phyloP scores from a whole-genome alignment of 495 filamentous ascomycete species.

The Hypoxylon intermedium region DNA sequence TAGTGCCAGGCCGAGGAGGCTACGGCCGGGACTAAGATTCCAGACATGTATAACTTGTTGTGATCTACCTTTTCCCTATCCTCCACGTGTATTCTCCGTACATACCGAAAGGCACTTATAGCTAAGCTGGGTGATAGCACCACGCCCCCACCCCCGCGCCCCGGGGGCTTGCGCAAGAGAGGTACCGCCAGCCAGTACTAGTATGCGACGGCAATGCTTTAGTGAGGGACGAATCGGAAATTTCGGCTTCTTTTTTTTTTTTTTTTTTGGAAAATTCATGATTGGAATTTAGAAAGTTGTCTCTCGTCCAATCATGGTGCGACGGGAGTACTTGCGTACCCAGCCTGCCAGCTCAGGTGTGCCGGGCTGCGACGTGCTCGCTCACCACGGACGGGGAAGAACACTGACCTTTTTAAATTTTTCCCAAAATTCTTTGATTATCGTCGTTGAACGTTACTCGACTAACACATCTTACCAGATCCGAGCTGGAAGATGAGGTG shows the following conservation, averaged over 20 bases:
- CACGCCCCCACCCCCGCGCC: conserved; percentile 15
- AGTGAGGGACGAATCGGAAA: conserved; percentile 28
- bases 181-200: not conserved
- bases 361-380: conserved; percentile 13
- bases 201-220: not conserved
- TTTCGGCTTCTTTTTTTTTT: conserved; percentile 31
- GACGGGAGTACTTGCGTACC: not conserved
- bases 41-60: conserved; percentile 31
- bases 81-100: conserved; percentile 24
- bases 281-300: conserved; percentile 9
- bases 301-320: conserved; percentile 3
- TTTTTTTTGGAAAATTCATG: conserved; percentile 11
- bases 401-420: not conserved
- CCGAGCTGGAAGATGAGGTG: conserved; percentile 15
- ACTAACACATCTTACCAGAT: not conserved
- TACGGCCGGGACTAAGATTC: conserved; percentile 24
- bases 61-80: conserved; percentile 18
- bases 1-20: conserved; percentile 26
- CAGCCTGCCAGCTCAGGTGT: conserved; percentile 10
- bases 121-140: conserved; percentile 24
- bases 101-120: conserved; percentile 12
- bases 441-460: too few species aligned
- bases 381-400: not conserved
- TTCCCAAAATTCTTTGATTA: too few species aligned
- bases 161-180: not conserved